These are phyloP conservation scores for Xylaria sp. DNA, from an alignment of 495 filamentous ascomycete genomes.

Conservation along the genomic window DNA sequence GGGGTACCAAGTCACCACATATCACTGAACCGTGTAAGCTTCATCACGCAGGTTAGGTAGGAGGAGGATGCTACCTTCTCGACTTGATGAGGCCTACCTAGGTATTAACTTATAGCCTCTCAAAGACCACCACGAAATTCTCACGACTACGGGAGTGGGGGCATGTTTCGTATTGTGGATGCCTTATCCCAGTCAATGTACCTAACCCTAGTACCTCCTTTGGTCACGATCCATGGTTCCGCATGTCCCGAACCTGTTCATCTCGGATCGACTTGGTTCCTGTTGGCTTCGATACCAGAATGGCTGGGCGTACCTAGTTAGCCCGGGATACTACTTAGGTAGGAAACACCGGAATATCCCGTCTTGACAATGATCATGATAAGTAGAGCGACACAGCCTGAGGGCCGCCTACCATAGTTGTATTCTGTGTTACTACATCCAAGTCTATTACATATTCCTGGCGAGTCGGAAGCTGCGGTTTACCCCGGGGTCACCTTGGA, in stretches of 20 bases:
- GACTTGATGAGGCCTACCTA: not conserved
- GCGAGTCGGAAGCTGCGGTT: not conserved
- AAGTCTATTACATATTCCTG: not conserved
- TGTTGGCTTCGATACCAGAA: slow-evolving; percentile 10
- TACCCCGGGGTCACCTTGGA: not conserved
- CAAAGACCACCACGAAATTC: not conserved
- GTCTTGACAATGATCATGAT: not conserved
- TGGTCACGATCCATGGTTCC: slow-evolving; percentile 1
- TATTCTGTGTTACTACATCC: not conserved
- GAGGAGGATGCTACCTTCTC: not conserved
- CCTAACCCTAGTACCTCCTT: slow-evolving; percentile 6
- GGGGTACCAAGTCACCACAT: not conserved
- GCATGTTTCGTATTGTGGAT: slow-evolving; percentile 8
- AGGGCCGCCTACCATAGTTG: not conserved
- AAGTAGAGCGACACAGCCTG: not conserved
- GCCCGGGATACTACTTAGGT: not conserved
- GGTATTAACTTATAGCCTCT: slow-evolving; percentile 7
- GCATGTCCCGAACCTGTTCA: slow-evolving; percentile 33
- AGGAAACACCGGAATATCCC: not conserved
- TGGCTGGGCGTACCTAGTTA: not conserved
- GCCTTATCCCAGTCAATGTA: not conserved
- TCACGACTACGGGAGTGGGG: slow-evolving; percentile 5
- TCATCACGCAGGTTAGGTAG: not conserved
- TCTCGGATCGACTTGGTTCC: slow-evolving; percentile 41
- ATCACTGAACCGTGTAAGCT: not conserved